Evolutionary conservation across 2,329 filamentous ascomycete genomes (phyloP).

Genomic region (Tolypocladium nubicola): DNA sequence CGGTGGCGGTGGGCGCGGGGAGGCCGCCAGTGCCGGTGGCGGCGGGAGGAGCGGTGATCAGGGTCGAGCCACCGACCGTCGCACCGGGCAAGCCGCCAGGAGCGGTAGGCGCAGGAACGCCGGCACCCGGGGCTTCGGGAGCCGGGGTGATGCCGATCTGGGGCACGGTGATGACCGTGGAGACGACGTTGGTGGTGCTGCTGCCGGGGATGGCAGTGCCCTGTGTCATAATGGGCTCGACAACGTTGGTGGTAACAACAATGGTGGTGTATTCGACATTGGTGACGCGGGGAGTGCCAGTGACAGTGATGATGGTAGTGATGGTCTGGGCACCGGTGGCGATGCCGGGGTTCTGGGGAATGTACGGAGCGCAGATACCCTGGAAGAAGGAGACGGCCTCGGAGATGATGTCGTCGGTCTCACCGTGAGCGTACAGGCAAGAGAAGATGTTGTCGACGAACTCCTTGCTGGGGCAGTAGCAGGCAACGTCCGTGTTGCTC

Average conservation of each 20-base stretch:
- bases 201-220: slow-evolving; percentile 11
- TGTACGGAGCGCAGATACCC: slow-evolving; percentile 75
- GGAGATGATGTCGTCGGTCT: slow-evolving; percentile 53
- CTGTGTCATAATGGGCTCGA: slow-evolving; percentile 17
- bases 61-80: slow-evolving; percentile 6
- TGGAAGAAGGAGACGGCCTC: slow-evolving; percentile 75
- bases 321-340: slow-evolving; percentile 61
- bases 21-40: slow-evolving; percentile 22
- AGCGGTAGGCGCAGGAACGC: slow-evolving; percentile 7
- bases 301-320: slow-evolving; percentile 48
- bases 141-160: slow-evolving; percentile 37
- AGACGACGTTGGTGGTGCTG: slow-evolving; percentile 36
- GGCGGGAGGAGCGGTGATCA: slow-evolving; percentile 1
- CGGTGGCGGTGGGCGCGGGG: slow-evolving; percentile 22
- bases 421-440: slow-evolving; percentile 71
- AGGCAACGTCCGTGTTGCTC: slow-evolving; percentile 71
- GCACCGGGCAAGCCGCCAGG: slow-evolving; percentile 3
- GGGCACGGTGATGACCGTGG: slow-evolving; percentile 42
- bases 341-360: slow-evolving; percentile 72
- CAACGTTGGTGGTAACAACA: slow-evolving; percentile 35
- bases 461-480: slow-evolving; percentile 74
- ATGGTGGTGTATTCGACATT: slow-evolving; percentile 40
- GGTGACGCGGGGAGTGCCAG: slow-evolving; percentile 38
- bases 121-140: slow-evolving; percentile 3
- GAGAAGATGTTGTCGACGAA: slow-evolving; percentile 73